Evolutionary conservation across 768 basidiomycete species (phyloP).

Genomic region (Termitomyces heimii): DNA sequence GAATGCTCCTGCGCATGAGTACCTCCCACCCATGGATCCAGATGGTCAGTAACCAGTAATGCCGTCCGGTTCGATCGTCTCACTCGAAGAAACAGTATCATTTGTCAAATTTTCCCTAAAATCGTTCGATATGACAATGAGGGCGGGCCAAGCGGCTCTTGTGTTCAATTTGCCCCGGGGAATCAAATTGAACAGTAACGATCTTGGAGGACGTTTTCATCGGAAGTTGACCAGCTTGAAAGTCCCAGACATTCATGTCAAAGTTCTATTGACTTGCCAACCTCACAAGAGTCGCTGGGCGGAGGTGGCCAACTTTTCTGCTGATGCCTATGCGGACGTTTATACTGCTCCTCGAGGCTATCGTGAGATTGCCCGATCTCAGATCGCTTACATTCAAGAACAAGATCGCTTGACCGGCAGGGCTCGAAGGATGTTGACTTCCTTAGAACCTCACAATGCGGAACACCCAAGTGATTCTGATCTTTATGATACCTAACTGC

Average conservation of each 20-base stretch:
- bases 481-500: background rate
- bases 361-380: constrained; percentile 40
- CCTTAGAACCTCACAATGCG: constrained; percentile 2
- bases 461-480: constrained; percentile 11
- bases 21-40: constrained; percentile 56
- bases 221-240: constrained; percentile 57
- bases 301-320: constrained; percentile 49
- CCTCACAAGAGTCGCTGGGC: constrained; percentile 50
- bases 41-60: constrained; percentile 53
- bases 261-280: constrained; percentile 41
- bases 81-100: constrained; percentile 50
- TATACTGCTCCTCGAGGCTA: constrained; percentile 62
- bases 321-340: constrained; percentile 60
- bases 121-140: constrained; percentile 50
- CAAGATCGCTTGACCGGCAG: constrained; percentile 72
- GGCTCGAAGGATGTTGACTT: constrained; percentile 45
- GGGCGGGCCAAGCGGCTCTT: constrained; percentile 45
- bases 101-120: constrained; percentile 68
- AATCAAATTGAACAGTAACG: constrained; percentile 64
- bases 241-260: constrained; percentile 44
- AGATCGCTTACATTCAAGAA: constrained; percentile 58
- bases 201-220: constrained; percentile 64
- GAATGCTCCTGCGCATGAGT: constrained; percentile 77
- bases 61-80: background rate
- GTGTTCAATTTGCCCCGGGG: constrained; percentile 54